Conservation (phyloP, 2,329 filamentous ascomycete genomes). For the Sclerotinia trifoliorum region DNA sequence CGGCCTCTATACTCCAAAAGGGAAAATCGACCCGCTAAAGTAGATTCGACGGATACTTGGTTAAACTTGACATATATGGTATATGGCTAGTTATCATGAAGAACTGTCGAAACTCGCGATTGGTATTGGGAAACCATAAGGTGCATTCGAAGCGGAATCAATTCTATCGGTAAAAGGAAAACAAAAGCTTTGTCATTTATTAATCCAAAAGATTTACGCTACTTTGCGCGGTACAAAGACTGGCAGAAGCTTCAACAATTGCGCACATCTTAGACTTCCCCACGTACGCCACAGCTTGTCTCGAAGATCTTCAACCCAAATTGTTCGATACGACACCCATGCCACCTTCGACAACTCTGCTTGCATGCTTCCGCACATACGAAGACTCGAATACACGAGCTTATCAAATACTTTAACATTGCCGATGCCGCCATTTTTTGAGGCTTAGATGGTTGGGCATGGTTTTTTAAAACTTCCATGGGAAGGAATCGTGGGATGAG, state of each 20-base stretch:
- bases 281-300: slow-evolving; percentile 20
- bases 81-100: slow-evolving; percentile 36
- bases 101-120: slow-evolving; percentile 33
- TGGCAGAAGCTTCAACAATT: slow-evolving; percentile 23
- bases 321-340: slow-evolving; percentile 19
- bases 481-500: slow-evolving; percentile 41
- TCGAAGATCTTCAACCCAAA: slow-evolving; percentile 17
- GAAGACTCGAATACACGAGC: slow-evolving; percentile 17
- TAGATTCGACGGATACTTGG: slow-evolving; percentile 20
- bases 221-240: slow-evolving; percentile 22
- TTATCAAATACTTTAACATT: slow-evolving; percentile 9
- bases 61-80: slow-evolving; percentile 22
- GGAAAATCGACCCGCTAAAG: slow-evolving; percentile 19
- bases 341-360: slow-evolving; percentile 18
- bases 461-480: slow-evolving; percentile 34
- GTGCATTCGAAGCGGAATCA: slow-evolving; percentile 25
- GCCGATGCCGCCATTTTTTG: slow-evolving; percentile 8
- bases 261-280: slow-evolving; percentile 22
- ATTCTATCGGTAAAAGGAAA: slow-evolving; percentile 14
- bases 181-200: slow-evolving; percentile 19
- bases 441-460: slow-evolving; percentile 23
- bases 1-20: slow-evolving; percentile 17
- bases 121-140: slow-evolving; percentile 36
- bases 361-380: slow-evolving; percentile 21
- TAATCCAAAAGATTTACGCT: slow-evolving; percentile 4